These are phyloP conservation scores for Phlyctochytrium bullatum DNA, from an alignment of 192 early-diverging fungal species.

Conservation along the genomic window DNA sequence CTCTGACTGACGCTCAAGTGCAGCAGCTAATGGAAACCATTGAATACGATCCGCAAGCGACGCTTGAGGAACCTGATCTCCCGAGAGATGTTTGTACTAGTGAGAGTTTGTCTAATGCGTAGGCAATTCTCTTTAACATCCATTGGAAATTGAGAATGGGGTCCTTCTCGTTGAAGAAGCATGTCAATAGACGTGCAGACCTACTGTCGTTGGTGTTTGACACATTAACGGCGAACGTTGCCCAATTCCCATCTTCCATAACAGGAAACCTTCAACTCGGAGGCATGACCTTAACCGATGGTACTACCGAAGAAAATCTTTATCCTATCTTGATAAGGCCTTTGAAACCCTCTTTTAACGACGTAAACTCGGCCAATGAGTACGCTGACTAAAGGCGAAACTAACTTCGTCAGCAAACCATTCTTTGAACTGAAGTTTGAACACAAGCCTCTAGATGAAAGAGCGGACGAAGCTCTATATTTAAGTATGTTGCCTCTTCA, in stretches of 20 bases:
- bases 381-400: too few species aligned
- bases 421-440: slow-evolving; percentile 82
- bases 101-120: not conserved
- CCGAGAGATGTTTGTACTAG: slow-evolving; percentile 54
- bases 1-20: slow-evolving; percentile 78
- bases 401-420: too few species aligned
- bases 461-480: slow-evolving; percentile 80
- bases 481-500: slow-evolving; percentile 87
- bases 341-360: not conserved
- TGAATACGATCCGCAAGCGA: slow-evolving; percentile 83
- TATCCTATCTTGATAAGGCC: slow-evolving; percentile 43
- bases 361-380: not conserved
- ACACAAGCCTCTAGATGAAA: slow-evolving; percentile 82
- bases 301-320: slow-evolving; percentile 42
- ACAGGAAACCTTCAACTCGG: slow-evolving; percentile 57
- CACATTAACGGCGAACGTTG: slow-evolving; percentile 53
- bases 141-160: slow-evolving; percentile 71
- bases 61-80: slow-evolving; percentile 52
- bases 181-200: slow-evolving; percentile 44
- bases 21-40: slow-evolving; percentile 91
- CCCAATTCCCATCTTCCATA: slow-evolving; percentile 55
- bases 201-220: slow-evolving; percentile 65
- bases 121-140: slow-evolving; percentile 36
- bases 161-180: slow-evolving; percentile 73
- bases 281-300: slow-evolving; percentile 62